Conservation (phyloP, 2,329 filamentous ascomycete species). For the Sordariomycetes sp. region DNA sequence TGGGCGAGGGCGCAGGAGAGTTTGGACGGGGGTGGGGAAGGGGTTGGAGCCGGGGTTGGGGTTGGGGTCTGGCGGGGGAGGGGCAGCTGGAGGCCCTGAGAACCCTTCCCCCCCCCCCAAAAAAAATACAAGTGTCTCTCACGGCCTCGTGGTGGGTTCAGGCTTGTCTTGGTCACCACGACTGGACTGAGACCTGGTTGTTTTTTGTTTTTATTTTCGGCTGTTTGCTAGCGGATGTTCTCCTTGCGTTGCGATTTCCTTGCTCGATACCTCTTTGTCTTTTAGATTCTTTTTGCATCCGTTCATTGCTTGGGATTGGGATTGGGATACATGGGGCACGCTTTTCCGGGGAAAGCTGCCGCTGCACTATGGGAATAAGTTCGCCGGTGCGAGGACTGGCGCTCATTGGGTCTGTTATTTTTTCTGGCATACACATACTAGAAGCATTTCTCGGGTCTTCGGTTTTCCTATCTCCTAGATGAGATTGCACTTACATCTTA, state of each 20-base stretch:
- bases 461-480: background rate
- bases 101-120: too few relatives aligned
- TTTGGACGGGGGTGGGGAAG: conserved; percentile 42
- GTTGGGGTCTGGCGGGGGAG: background rate
- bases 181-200: background rate
- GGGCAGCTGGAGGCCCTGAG: background rate
- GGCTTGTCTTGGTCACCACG: too few relatives aligned
- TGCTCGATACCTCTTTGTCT: background rate
- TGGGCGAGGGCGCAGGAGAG: conserved; percentile 82
- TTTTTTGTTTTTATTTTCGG: background rate
- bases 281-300: background rate
- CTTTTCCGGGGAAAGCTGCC: background rate
- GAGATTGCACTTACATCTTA: background rate
- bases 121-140: too few relatives aligned
- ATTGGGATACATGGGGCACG: background rate
- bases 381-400: background rate
- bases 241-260: background rate
- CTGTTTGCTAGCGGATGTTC: background rate
- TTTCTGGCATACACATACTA: background rate
- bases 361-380: background rate
- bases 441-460: background rate
- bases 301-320: background rate
- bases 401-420: background rate
- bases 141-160: background rate
- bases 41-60: conserved; percentile 10